Base-by-base conservation (phyloP, 139 green algal genomes). In the Yamagishiella unicocca region DNA sequence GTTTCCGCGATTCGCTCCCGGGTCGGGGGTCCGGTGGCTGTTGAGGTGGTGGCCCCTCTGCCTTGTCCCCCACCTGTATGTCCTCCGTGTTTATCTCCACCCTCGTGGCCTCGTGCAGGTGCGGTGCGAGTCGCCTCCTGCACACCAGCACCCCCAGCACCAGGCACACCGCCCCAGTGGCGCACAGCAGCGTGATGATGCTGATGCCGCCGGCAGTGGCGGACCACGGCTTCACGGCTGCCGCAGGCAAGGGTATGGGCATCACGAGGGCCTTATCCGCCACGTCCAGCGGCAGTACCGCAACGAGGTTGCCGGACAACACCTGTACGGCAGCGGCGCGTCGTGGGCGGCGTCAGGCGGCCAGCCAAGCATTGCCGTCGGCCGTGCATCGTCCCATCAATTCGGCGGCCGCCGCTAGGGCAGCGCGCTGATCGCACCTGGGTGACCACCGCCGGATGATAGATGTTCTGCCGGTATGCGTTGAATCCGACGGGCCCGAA, bases 1-100 rank as follows among this genome's bases (percentile, higher is more conserved):
- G n/a, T n/a, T n/a, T n/a, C n/a, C n/a, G n/a, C n/a, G n/a, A n/a
- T n/a, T n/a, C n/a, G n/a, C n/a, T n/a, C n/a, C n/a, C n/a, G n/a
- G n/a, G n/a, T n/a, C n/a, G n/a, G n/a, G n/a, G n/a, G n/a, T n/a
- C n/a, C n/a, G n/a, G n/a, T n/a, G n/a, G n/a, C n/a, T n/a, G n/a
- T n/a, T n/a, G n/a, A n/a, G n/a, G n/a, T n/a, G n/a, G n/a, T n/a
- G n/a, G n/a, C n/a, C n/a, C n/a, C n/a, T n/a, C n/a, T n/a, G n/a
- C n/a, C n/a, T n/a, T n/a, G n/a, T n/a, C n/a, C n/a, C n/a, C n/a
- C 64, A 86, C 80, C 43, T 77, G 6, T 4, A 86, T 86, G 10
- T 86, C 80, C 1, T 14, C 7, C 1, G n/a, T 1, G 6, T 54
- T 27, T 7, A 86, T 38, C 55, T 66, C 62, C n/a, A 86, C 33